Evolutionary conservation across 2,329 filamentous ascomycete genomes (phyloP).

Genomic region (Uncinocarpus reesii): DNA sequence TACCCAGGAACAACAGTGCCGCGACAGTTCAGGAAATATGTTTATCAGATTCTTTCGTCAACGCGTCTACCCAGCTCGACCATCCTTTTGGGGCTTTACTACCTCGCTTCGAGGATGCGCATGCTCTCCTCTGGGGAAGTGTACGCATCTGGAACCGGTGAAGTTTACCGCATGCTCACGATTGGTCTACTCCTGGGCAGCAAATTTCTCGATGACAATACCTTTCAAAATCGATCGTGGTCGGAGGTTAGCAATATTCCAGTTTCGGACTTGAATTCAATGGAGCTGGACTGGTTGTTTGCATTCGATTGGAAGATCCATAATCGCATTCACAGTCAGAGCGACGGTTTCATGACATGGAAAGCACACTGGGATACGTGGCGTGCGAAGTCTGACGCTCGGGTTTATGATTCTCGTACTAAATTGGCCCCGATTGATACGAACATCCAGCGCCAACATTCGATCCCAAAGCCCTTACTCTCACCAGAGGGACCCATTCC

Average conservation of each 20-base stretch:
- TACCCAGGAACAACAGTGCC: conserved; percentile 53
- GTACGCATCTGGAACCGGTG: conserved; percentile 51
- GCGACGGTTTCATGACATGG: conserved; percentile 58
- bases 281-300: conserved; percentile 80
- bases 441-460: conserved; percentile 46
- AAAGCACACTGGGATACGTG: conserved; percentile 57
- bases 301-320: conserved; percentile 78
- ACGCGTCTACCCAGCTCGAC: conserved; percentile 84
- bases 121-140: conserved; percentile 51
- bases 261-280: conserved; percentile 69
- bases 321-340: conserved; percentile 67
- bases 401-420: conserved; percentile 36
- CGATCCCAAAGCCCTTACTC: conserved; percentile 37
- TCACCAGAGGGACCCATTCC: conserved; percentile 41
- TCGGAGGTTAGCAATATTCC: conserved; percentile 86
- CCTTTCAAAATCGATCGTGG: conserved; percentile 95
- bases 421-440: conserved; percentile 56
- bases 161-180: conserved; percentile 80
- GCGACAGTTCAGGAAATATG: conserved; percentile 78
- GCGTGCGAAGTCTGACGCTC: conserved; percentile 42
- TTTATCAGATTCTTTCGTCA: conserved; percentile 79
- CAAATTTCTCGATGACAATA: conserved; percentile 96
- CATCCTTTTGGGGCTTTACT: conserved; percentile 82
- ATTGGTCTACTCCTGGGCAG: conserved; percentile 76
- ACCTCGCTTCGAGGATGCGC: conserved; percentile 72